These are phyloP conservation scores for Phytopythium delawarense DNA, from an alignment of 352 stramenopile species.

Conservation along the genomic window DNA sequence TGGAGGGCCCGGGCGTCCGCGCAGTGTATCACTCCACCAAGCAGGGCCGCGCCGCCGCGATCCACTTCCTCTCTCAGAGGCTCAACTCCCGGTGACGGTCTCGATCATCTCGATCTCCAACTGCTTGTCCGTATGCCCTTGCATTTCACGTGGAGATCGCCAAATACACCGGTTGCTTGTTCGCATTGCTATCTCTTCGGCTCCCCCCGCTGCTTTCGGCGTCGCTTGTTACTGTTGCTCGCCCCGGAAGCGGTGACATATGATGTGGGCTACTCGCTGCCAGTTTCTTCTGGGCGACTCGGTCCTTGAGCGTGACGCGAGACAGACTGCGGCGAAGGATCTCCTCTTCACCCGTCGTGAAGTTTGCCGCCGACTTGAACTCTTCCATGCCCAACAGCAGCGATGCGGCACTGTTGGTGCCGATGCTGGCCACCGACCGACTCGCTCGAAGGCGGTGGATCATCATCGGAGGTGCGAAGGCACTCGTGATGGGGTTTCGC, in stretches of 20 bases:
- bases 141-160: slow-evolving; percentile 54
- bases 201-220: neutral
- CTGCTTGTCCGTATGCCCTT: neutral
- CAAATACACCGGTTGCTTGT: slow-evolving; percentile 38
- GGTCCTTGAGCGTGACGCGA: slow-evolving; percentile 47
- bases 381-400: neutral
- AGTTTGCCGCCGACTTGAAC: neutral
- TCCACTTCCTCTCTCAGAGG: slow-evolving; percentile 41
- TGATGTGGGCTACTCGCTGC: neutral
- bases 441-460: slow-evolving; percentile 3
- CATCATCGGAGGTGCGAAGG: slow-evolving; percentile 39
- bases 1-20: slow-evolving; percentile 37
- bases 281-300: slow-evolving; percentile 38
- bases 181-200: slow-evolving; percentile 8
- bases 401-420: neutral
- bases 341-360: slow-evolving; percentile 32
- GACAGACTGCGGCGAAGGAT: slow-evolving; percentile 60
- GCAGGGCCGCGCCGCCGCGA: slow-evolving; percentile 47
- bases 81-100: slow-evolving; percentile 13
- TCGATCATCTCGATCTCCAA: neutral
- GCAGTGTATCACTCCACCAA: slow-evolving; percentile 55
- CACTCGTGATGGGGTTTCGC: slow-evolving; percentile 44
- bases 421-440: neutral
- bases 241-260: neutral
- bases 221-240: neutral